phyloP scores from a whole-genome alignment of 2,329 filamentous ascomycete genomes.

The Didymella exigua region DNA sequence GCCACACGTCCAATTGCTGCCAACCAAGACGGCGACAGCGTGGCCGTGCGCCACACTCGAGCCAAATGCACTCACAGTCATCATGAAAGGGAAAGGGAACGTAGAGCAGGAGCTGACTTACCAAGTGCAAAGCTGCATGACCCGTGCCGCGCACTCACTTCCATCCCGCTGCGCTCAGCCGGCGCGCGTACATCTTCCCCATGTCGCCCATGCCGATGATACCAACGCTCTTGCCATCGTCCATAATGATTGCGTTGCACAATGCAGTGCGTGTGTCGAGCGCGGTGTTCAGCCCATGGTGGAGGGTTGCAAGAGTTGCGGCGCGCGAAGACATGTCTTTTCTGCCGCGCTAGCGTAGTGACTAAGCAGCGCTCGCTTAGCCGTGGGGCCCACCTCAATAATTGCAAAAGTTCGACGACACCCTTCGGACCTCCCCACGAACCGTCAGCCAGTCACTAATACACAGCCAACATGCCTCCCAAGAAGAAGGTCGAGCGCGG shows the following conservation, averaged over 20 bases:
- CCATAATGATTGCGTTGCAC: conserved; percentile 54
- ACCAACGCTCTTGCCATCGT: conserved; percentile 74
- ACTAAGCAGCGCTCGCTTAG: conserved; percentile 18
- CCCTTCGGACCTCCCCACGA: conserved; percentile 20
- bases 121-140: conserved; percentile 24
- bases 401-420: conserved; percentile 26
- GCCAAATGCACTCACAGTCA: conserved; percentile 99
- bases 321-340: conserved; percentile 24
- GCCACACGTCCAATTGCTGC: conserved; percentile 61
- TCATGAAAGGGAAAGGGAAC: conserved; percentile 63
- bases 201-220: conserved; percentile 99
- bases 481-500: conserved; percentile 81
- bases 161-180: conserved; percentile 90
- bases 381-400: conserved; percentile 18
- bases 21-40: conserved; percentile 77
- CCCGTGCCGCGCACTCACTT: conserved; percentile 68
- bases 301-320: conserved; percentile 15
- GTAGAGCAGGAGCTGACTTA: conserved; percentile 30
- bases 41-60: conserved; percentile 83
- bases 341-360: conserved; percentile 24
- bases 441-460: conserved; percentile 39
- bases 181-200: conserved; percentile 96
- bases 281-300: conserved; percentile 41
- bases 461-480: conserved; percentile 73
- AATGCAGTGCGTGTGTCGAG: conserved; percentile 28